These are phyloP conservation scores for Curvularia lunata DNA, from an alignment of 2,329 filamentous ascomycete species.

Conservation along the genomic window DNA sequence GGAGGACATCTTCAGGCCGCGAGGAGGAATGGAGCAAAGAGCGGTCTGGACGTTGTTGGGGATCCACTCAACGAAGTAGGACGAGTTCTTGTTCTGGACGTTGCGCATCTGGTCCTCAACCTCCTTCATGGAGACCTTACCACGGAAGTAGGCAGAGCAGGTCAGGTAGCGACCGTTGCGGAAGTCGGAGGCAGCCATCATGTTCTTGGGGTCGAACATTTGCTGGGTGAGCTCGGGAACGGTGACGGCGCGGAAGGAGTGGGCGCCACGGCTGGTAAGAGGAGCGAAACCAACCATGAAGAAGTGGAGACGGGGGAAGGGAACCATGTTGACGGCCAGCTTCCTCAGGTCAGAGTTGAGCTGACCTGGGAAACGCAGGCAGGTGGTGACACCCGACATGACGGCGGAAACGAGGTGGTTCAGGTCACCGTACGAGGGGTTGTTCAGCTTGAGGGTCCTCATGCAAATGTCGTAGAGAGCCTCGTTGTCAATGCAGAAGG, in stretches of 20 bases:
- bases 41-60: constrained; percentile 99
- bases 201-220: constrained; percentile 99
- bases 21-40: constrained; percentile 97
- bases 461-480: constrained; percentile 99
- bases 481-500: constrained; percentile 99
- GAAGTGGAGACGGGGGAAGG: constrained; percentile 99
- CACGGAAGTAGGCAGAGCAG: constrained; percentile 99
- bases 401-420: constrained; percentile 99
- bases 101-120: constrained; percentile 99
- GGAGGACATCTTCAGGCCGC: constrained; percentile 98
- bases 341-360: constrained; percentile 99
- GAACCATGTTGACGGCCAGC: constrained; percentile 99
- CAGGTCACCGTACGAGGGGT: constrained; percentile 98
- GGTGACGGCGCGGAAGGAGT: constrained; percentile 96
- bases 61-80: constrained; percentile 99
- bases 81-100: constrained; percentile 99
- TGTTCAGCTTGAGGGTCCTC: constrained; percentile 97
- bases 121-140: constrained; percentile 99
- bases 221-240: constrained; percentile 99
- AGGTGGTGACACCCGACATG: constrained; percentile 99
- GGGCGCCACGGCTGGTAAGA: constrained; percentile 87
- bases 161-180: constrained; percentile 99
- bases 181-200: constrained; percentile 99
- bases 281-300: constrained; percentile 99
- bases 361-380: constrained; percentile 98